These are phyloP conservation scores for Linaria vulgaris DNA, from an alignment of 257 asterid species.

Conservation along the genomic window DNA sequence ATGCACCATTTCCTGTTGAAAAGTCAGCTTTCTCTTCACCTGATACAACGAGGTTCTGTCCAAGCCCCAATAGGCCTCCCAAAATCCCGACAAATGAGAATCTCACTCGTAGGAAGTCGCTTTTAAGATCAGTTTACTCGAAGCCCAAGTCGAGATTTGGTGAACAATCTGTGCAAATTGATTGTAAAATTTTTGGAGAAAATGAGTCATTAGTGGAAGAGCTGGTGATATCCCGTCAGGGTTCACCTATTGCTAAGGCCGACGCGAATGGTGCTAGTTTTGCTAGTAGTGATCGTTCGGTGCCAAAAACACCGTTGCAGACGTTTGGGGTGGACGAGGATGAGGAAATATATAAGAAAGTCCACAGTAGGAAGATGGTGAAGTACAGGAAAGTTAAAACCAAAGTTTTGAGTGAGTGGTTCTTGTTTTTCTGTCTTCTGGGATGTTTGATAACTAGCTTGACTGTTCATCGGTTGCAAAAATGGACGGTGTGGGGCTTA, in stretches of 20 bases:
- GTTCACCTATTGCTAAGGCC: slow-evolving; percentile 46
- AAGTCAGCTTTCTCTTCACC: too few relatives aligned
- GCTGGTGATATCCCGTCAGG: slow-evolving; percentile 35
- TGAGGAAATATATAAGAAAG: slow-evolving; percentile 82
- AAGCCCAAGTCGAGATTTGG: slow-evolving; percentile 92
- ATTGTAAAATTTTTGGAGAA: slow-evolving; percentile 38
- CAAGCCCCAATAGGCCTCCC: slow-evolving; percentile 70
- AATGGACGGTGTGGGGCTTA: slow-evolving; percentile 48
- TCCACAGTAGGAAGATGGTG: slow-evolving; percentile 60
- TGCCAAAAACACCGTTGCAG: slow-evolving; percentile 55
- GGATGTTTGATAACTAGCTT: slow-evolving; percentile 59
- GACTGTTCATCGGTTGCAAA: slow-evolving; percentile 42
- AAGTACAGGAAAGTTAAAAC: slow-evolving; percentile 57
- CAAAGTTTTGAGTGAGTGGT: slow-evolving; percentile 66
- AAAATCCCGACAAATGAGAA: slow-evolving; percentile 53
- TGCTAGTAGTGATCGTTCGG: slow-evolving; percentile 37
- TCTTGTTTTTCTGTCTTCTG: slow-evolving; percentile 50
- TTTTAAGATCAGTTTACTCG: slow-evolving; percentile 60
- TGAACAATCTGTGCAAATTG: slow-evolving; percentile 54
- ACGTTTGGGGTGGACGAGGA: slow-evolving; percentile 63
- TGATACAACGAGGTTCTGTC: too few relatives aligned
- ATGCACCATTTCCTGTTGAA: slow-evolving; percentile 38
- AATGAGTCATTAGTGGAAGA: slow-evolving; percentile 28
- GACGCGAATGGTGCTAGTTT: slow-evolving; percentile 30
- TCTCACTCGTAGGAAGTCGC: slow-evolving; percentile 53